phyloP scores from a whole-genome alignment of 1,139 yeast genomes.

The Saccharomycopsis phalli region DNA sequence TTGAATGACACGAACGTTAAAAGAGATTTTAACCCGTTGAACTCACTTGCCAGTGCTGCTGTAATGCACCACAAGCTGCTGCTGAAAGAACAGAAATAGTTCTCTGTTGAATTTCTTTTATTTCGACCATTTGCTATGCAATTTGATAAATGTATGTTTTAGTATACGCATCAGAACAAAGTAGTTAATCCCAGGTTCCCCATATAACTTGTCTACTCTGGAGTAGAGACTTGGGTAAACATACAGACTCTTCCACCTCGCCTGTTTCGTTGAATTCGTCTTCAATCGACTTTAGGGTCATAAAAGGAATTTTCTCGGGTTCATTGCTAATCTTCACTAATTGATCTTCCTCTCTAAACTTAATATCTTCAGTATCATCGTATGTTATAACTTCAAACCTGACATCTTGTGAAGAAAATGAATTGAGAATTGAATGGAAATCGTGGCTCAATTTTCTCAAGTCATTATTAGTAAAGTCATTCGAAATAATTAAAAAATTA shows the following conservation, averaged over 20 bases:
- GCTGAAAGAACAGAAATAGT: neutral
- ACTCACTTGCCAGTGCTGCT: constrained; percentile 7
- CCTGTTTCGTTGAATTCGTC: neutral
- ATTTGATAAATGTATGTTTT: no score
- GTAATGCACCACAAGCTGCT: constrained; percentile 3
- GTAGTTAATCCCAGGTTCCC: neutral
- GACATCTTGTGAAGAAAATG: constrained; percentile 27
- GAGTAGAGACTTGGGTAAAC: neutral
- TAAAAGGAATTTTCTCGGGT: neutral
- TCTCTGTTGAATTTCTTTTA: no score
- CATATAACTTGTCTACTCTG: neutral
- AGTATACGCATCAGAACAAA: no score
- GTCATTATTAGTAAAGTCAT: constrained; percentile 36
- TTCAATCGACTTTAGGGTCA: neutral
- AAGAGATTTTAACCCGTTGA: constrained; percentile 3
- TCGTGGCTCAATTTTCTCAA: constrained; percentile 61
- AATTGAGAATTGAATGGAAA: constrained; percentile 31
- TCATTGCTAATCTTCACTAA: neutral
- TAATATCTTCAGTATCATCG: neutral
- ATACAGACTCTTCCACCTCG: neutral
- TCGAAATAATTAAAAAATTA: constrained; percentile 63
- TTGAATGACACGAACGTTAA: constrained; percentile 6
- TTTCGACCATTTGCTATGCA: no score
- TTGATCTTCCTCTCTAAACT: constrained; percentile 5
- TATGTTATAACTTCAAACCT: constrained; percentile 27